Percentiles rank a stretch among this genome's conserved stretches.
phyloP scores from a whole-genome alignment of 139 green algal genomes.

The Yamagishiella unicocca region DNA sequence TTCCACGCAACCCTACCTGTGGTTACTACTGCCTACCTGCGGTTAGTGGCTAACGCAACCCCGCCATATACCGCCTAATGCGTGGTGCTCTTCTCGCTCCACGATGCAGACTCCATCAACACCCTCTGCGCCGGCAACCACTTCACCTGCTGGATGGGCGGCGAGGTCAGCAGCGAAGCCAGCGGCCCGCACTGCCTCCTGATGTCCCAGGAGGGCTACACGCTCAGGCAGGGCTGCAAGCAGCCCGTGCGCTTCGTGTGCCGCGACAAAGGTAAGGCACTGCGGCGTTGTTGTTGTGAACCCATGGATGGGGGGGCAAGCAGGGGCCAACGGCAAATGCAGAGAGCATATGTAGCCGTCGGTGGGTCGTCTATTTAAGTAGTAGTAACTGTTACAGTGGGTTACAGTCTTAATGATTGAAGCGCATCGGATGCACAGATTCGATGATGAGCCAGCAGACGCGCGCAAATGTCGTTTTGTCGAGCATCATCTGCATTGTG shows the following conservation, averaged over 20 bases:
- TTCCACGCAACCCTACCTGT: background rate
- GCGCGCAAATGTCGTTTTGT: background rate
- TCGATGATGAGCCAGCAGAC: background rate
- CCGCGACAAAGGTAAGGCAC: background rate
- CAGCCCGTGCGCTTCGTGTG: conserved; percentile 26
- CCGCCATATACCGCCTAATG: background rate
- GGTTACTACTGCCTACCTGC: background rate
- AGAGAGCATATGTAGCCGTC: too few species aligned
- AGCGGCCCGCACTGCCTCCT: conserved; percentile 13
- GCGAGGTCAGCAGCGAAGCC: background rate
- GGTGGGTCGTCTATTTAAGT: too few species aligned
- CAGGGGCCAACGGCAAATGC: too few species aligned
- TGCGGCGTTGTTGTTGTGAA: background rate
- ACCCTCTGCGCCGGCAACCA: background rate
- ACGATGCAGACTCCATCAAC: background rate
- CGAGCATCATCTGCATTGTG: too few species aligned
- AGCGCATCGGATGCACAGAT: too few species aligned
- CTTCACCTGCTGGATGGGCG: conserved; percentile 7
- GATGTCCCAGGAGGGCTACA: background rate
- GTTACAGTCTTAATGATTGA: background rate
- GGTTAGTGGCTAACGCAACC: background rate
- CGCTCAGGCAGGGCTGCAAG: background rate
- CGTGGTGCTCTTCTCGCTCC: background rate
- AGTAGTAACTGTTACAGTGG: too few species aligned
- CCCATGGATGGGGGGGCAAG: background rate